Evolutionary conservation across 192 early-diverging fungal genomes (phyloP).

Genomic region (Gryganskiella cystojenkinii): DNA sequence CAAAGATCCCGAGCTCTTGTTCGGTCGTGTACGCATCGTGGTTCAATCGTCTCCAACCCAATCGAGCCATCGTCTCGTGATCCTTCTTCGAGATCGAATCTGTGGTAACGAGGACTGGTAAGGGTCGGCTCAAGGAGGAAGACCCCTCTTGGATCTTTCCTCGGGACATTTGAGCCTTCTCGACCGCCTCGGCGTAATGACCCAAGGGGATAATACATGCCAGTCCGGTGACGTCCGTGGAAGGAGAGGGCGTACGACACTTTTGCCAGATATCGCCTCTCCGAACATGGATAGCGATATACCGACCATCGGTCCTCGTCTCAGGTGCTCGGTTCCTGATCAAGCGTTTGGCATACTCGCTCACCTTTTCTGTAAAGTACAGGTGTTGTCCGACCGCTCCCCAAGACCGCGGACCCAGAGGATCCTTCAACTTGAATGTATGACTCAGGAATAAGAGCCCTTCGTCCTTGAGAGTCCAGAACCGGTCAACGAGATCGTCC

Average conservation of each 20-base stretch:
- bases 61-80: constrained; percentile 23
- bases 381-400: constrained; percentile 9
- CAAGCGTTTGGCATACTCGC: constrained; percentile 11
- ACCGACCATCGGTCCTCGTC: constrained; percentile 14
- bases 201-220: constrained; percentile 32
- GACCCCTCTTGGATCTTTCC: no score
- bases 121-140: no score
- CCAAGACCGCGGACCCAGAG: constrained; percentile 11
- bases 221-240: constrained; percentile 11
- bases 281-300: constrained; percentile 41
- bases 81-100: constrained; percentile 26
- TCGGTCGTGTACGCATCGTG: constrained; percentile 44
- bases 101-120: constrained; percentile 35
- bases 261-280: constrained; percentile 49
- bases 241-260: constrained; percentile 2
- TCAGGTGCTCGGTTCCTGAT: constrained; percentile 31
- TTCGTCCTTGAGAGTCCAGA: constrained; percentile 1
- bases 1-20: constrained; percentile 40
- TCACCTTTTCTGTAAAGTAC: constrained; percentile 21
- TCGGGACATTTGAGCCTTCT: constrained; percentile 4
- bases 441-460: constrained; percentile 33
- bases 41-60: constrained; percentile 36
- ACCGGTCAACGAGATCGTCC: constrained; percentile 27
- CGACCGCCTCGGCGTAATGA: constrained; percentile 32
- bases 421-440: constrained; percentile 40